These are phyloP conservation scores for Onygenales sp. DNA, from an alignment of 2,329 filamentous ascomycete genomes.

Conservation along the genomic window DNA sequence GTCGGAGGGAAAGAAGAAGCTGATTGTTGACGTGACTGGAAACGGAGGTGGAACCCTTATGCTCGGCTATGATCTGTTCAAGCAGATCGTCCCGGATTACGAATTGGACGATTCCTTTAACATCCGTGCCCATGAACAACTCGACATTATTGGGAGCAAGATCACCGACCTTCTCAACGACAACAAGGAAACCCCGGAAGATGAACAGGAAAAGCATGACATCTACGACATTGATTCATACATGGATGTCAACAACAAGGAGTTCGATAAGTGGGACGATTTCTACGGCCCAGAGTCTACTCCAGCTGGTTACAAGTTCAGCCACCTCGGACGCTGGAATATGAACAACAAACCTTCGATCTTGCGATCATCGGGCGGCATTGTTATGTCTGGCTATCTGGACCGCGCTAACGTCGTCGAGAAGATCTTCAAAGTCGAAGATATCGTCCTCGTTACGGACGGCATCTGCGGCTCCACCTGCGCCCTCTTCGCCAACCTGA, in stretches of 20 bases:
- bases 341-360: constrained; percentile 18
- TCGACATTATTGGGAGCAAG: constrained; percentile 27
- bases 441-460: constrained; percentile 40
- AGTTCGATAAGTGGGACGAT: constrained; percentile 31
- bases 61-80: constrained; percentile 43
- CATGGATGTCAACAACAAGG: constrained; percentile 19
- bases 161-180: constrained; percentile 12
- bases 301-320: constrained; percentile 28
- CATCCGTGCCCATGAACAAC: constrained; percentile 35
- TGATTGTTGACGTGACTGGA: constrained; percentile 54
- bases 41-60: constrained; percentile 50
- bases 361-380: constrained; percentile 11
- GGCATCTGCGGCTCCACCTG: constrained; percentile 54
- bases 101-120: constrained; percentile 38
- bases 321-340: constrained; percentile 18
- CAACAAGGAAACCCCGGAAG: constrained; percentile 5
- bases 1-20: constrained; percentile 44
- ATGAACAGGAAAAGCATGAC: constrained; percentile 4
- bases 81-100: constrained; percentile 42
- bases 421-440: constrained; percentile 21
- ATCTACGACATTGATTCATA: constrained; percentile 12
- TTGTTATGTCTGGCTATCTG: constrained; percentile 24
- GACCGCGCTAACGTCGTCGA: constrained; percentile 15
- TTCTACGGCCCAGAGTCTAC: constrained; percentile 15
- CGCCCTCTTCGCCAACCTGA: constrained; percentile 47